Evolutionary conservation across 352 stramenopile species (phyloP).

Genomic region (Sclerospora graminicola): DNA sequence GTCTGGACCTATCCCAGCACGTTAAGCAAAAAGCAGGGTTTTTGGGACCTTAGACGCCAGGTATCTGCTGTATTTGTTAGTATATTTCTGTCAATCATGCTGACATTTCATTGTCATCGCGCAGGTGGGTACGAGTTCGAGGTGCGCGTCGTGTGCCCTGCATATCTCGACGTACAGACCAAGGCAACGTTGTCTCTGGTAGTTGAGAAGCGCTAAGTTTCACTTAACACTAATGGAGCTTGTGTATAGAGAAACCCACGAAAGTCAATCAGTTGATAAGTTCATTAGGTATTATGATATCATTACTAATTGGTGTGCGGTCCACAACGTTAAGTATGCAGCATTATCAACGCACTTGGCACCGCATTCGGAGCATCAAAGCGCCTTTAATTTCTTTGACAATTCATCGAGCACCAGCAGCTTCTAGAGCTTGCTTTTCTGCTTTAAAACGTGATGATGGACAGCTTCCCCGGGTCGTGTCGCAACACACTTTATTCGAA

Average conservation of each 20-base stretch:
- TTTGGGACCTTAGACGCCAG: constrained; percentile 41
- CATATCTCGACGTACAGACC: constrained; percentile 53
- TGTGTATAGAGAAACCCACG: constrained; percentile 1
- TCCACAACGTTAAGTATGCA: too few relatives aligned
- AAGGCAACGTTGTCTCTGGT: constrained; percentile 24
- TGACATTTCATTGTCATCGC: background rate
- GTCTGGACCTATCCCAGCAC: constrained; percentile 38
- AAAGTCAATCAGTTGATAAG: background rate
- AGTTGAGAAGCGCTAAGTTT: constrained; percentile 25
- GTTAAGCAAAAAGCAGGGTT: constrained; percentile 49
- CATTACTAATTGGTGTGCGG: constrained; percentile 17
- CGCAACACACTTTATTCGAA: constrained; percentile 47
- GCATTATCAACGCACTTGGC: too few relatives aligned
- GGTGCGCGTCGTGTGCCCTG: constrained; percentile 49
- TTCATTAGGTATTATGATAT: constrained; percentile 8
- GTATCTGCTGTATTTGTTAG: constrained; percentile 12
- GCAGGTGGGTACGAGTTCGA: constrained; percentile 68
- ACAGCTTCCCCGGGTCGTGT: constrained; percentile 33
- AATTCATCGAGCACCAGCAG: background rate
- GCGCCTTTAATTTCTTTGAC: background rate
- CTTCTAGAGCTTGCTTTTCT: constrained; percentile 2
- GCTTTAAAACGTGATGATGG: constrained; percentile 6
- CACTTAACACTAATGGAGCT: background rate
- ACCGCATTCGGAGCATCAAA: constrained; percentile 1
- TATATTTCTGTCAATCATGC: too few relatives aligned